A percentile compares a stretch with the other conserved stretches of the same genome.
phyloP scores from a whole-genome alignment of 495 filamentous ascomycete species.

The Penicillium lagena region DNA sequence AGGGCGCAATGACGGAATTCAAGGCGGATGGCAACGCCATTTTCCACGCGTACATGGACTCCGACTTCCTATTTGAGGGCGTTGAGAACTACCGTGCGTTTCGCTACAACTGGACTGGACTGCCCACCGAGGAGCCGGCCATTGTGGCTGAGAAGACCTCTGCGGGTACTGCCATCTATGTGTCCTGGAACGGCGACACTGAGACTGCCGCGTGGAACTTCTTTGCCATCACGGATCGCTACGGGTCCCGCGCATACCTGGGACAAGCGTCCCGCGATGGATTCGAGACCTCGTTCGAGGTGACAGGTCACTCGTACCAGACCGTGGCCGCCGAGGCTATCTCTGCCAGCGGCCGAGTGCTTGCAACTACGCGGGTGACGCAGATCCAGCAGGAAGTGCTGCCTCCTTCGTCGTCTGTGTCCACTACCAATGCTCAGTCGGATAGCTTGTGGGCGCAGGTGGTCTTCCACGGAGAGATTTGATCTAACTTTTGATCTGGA shows the following conservation, averaged over 20 bases:
- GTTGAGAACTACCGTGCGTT: slow-evolving; percentile 31
- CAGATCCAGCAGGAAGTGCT: slow-evolving; percentile 16
- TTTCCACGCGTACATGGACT: slow-evolving; percentile 35
- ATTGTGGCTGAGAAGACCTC: slow-evolving; percentile 25
- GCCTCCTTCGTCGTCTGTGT: slow-evolving; percentile 1
- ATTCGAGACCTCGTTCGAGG: slow-evolving; percentile 30
- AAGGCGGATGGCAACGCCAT: slow-evolving; percentile 39
- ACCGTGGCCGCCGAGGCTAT: slow-evolving; percentile 11
- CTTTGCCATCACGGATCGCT: slow-evolving; percentile 25
- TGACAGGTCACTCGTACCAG: slow-evolving; percentile 7
- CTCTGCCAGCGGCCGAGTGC: slow-evolving; percentile 15
- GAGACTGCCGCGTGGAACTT: slow-evolving; percentile 33
- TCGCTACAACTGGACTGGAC: slow-evolving; percentile 30
- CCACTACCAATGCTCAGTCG: too few species aligned
- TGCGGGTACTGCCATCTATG: slow-evolving; percentile 25
- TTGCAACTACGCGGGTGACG: slow-evolving; percentile 15
- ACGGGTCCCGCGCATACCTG: slow-evolving; percentile 25
- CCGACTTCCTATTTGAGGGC: slow-evolving; percentile 19
- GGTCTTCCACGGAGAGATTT: not conserved
- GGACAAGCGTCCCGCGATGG: slow-evolving; percentile 26
- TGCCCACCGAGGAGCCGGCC: slow-evolving; percentile 24
- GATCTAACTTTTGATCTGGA: too few species aligned
- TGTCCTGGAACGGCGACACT: slow-evolving; percentile 40
- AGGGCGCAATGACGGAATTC: slow-evolving; percentile 49
- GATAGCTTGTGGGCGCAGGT: not conserved